Evolutionary conservation across 129 eudicot species (phyloP), one percentile per base, ranked within the genome.

Genomic region (Heracleum sosnowskyi): DNA sequence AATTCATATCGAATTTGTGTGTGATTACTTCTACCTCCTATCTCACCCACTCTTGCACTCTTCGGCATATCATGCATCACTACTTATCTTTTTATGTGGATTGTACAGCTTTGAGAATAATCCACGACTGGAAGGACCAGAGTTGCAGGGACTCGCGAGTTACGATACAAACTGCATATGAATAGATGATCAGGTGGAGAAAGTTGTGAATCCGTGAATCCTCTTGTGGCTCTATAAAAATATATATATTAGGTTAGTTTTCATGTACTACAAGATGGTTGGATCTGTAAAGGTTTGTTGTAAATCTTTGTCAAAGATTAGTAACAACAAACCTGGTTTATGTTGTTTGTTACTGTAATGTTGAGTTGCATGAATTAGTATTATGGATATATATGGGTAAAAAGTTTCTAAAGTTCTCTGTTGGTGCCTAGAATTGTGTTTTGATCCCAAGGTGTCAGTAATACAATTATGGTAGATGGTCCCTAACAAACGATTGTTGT

Each of bases 121-220:
- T 79, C 96, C 96, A 76, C 97, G 93, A 28, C 86, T 95, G 71
- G 99, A 92, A 92, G 99, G 99, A 26, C 99, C 99, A 15, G 94
- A 95, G 86, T 77, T 95, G 94, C 84, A 74, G 82, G 99, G 99
- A 70, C 94, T 95, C 13, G 99, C 94, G 55, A 84, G 85, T 62
- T 95, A 92, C 55, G 97, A 92, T 79, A 88, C 99, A 72, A 95
- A 95, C 88, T 95, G 99, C 86, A 77, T 81, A 17, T 95, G 77
- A 74, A 69, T 76, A 26, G 69, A 53, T 18, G 69, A 74, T 42
- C 37, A 42, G 76, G 60, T 63, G 77, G 78, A 45, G 76, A 69
- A 73, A 49, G 51, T 62, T 57, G 75, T 80, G 29, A 70, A 78
- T 63, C 46, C 66, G 75, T 80, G 29, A 70, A 78, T 63, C 46